phyloP scores from a whole-genome alignment of 129 eudicot genomes.

The Saposhnikovia divaricata region DNA sequence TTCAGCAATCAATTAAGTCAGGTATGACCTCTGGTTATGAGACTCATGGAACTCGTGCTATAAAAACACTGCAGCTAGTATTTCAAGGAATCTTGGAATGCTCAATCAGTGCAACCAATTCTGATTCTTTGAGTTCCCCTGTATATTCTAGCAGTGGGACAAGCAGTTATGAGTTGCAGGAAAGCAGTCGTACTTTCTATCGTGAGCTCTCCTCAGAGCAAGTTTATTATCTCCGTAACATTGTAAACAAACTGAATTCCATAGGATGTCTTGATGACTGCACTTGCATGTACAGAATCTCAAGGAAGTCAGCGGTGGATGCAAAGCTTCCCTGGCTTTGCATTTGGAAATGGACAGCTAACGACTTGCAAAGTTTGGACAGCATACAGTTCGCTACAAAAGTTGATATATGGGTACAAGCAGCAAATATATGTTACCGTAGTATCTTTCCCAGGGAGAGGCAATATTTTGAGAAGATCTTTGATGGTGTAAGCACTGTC shows the following conservation, averaged over 20 bases:
- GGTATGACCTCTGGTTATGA: not conserved
- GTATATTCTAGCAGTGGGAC: not conserved
- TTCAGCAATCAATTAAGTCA: constrained; percentile 4
- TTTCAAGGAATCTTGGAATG: not conserved
- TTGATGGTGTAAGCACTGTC: not conserved
- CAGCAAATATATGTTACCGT: not conserved
- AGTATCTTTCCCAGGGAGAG: constrained; percentile 1
- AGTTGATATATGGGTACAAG: constrained; percentile 1
- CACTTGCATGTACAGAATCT: not conserved
- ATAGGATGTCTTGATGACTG: constrained; percentile 5
- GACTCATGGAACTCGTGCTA: not conserved
- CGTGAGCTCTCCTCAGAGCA: not conserved
- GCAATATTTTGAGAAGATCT: not conserved
- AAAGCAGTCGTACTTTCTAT: not conserved
- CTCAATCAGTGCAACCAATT: not conserved
- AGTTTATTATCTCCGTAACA: not conserved
- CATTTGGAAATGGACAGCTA: not conserved
- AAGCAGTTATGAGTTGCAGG: constrained; percentile 5
- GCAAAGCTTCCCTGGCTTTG: not conserved
- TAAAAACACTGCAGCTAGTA: not conserved
- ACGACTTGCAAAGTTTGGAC: not conserved
- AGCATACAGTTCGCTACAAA: not conserved
- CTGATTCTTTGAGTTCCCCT: not conserved
- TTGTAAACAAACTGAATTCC: not conserved
- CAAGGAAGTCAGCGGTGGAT: constrained; percentile 8